Base-by-base conservation (phyloP, 768 basidiomycete species). In the Fomitopsis serialis region DNA sequence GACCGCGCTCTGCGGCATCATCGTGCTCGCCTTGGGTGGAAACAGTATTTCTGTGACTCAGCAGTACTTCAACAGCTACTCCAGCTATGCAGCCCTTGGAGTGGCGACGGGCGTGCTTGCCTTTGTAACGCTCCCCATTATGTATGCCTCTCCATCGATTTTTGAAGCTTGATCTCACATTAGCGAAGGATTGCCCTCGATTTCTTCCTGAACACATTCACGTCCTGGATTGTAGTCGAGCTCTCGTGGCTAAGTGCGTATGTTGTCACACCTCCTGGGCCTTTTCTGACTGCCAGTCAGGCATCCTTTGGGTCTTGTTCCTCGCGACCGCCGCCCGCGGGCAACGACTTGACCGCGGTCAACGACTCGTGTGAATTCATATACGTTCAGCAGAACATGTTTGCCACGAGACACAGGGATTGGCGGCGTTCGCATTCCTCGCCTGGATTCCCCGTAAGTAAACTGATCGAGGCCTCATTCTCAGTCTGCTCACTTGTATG, bases 141-240 rank as follows among this genome's bases (percentile, higher is more conserved):
- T 66, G 65, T 64, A 29, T 43, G 36, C 24, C 23, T 32, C 15
- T 24, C 43, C 32, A 17, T 12, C 19, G 3, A 37, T 27, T 27
- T 21, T 35, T 42, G 22, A 35, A 29, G 17, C 11, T 17, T 5
- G 11, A 32, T 13, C 25, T 37, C 19, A n/a, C 12, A 4, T 4
- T 6, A 17, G 19, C 19, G 4, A 46, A 69, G 69, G 50, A 24
- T 64, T 24, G 52, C 62, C n/a, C 48, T 69, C 42, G 67, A 66
- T 50, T 47, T 59, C 24, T 8, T 66, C n/a, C 52, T 63, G 45
- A 62, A 53, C 10, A 60, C 66, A 1, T 58, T 69, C 58, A 64
- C 65, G 12, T 68, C 65, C n/a, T 55, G 60, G 54, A 61, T 70
- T 44, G 49, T 63, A 27, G 55, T 68, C 32, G 68, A 70, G 58